Conservation (phyloP, 345 rosid genomes). For the Erodium maritimum region DNA sequence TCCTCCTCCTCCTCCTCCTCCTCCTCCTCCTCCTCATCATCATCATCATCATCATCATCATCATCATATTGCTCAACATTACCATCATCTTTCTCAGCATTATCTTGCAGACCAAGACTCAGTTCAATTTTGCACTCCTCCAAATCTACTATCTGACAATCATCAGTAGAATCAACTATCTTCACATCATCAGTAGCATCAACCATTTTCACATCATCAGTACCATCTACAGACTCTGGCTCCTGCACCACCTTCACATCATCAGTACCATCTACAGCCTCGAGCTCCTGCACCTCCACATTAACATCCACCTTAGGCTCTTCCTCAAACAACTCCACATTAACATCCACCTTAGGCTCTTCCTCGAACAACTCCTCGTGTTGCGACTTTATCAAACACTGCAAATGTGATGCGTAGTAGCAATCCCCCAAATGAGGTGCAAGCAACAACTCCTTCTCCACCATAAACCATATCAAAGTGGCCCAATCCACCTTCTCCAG, state of each 20-base stretch:
- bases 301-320: constrained; percentile 18
- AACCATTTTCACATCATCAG: no score
- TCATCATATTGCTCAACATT: no score
- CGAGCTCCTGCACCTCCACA: constrained; percentile 19
- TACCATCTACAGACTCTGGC: no score
- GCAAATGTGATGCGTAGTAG: constrained; percentile 82
- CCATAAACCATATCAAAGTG: constrained; percentile 70
- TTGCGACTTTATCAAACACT: constrained; percentile 56
- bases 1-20: no score
- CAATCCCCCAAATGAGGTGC: constrained; percentile 39
- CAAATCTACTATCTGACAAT: constrained; percentile 20
- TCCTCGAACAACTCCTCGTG: constrained; percentile 29
- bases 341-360: constrained; percentile 18
- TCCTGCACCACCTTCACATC: no score
- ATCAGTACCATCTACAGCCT: no score
- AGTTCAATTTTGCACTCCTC: constrained; percentile 32
- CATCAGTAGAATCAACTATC: constrained; percentile 11
- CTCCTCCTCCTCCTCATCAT: no score
- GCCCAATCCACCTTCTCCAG: constrained; percentile 74
- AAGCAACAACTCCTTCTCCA: constrained; percentile 59
- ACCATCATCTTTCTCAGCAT: background rate
- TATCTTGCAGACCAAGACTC: constrained; percentile 1
- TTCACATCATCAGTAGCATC: no score
- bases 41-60: no score
- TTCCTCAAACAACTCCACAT: constrained; percentile 18